Conservation (phyloP, 1,284 basidiomycete genomes). For the Veloporphyrellus conicus region DNA sequence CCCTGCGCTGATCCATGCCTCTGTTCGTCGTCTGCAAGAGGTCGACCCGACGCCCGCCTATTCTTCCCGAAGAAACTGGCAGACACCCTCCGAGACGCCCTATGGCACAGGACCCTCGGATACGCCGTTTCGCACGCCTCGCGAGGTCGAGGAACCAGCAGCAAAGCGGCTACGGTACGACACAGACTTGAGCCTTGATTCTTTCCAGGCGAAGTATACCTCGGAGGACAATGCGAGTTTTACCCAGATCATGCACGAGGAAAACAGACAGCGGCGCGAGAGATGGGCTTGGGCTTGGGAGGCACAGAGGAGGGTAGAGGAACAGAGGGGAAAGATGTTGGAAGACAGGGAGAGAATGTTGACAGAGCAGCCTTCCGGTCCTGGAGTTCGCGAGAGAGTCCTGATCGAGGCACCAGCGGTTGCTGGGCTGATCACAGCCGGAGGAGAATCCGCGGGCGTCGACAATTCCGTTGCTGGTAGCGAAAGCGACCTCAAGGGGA, state of each 20-base stretch:
- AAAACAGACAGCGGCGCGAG: constrained; percentile 77
- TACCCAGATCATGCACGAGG: constrained; percentile 81
- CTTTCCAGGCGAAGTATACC: constrained; percentile 86
- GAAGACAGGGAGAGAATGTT: constrained; percentile 63
- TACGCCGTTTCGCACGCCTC: constrained; percentile 55
- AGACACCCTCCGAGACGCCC: constrained; percentile 64
- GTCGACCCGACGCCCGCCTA: constrained; percentile 49
- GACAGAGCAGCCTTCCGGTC: constrained; percentile 58
- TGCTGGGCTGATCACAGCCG: constrained; percentile 53
- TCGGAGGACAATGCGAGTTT: constrained; percentile 96
- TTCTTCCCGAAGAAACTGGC: constrained; percentile 37
- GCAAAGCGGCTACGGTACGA: constrained; percentile 59
- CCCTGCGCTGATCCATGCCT: constrained; percentile 65
- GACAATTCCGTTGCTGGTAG: constrained; percentile 11
- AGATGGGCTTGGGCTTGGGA: constrained; percentile 88
- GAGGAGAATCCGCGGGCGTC: constrained; percentile 19
- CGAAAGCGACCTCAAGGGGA: constrained; percentile 30
- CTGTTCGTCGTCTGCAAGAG: constrained; percentile 69
- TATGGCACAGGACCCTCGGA: constrained; percentile 58
- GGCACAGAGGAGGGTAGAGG: constrained; percentile 75
- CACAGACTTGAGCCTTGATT: constrained; percentile 64
- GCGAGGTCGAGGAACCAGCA: constrained; percentile 36
- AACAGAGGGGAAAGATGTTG: constrained; percentile 56
- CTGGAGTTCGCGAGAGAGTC: constrained; percentile 65
- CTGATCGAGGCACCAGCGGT: constrained; percentile 55